phyloP scores from a whole-genome alignment of 169 alveolate genomes.

The Plasmodium malariae region DNA sequence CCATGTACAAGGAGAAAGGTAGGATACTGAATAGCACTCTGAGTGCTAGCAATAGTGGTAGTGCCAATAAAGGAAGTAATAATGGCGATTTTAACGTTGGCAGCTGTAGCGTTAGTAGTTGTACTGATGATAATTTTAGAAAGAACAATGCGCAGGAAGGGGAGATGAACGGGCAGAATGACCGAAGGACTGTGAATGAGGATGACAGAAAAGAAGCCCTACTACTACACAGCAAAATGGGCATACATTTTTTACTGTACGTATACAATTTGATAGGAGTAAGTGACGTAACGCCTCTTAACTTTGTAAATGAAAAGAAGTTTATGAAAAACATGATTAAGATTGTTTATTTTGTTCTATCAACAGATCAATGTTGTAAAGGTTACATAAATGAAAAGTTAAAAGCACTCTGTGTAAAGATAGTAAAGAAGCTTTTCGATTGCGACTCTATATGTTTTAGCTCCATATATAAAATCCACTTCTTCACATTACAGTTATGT shows the following conservation, averaged over 20 bases:
- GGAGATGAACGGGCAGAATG: too few species aligned
- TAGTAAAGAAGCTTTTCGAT: background rate
- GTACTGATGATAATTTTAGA: too few species aligned
- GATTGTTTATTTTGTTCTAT: slow-evolving; percentile 20
- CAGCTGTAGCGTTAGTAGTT: too few species aligned
- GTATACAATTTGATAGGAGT: background rate
- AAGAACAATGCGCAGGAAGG: background rate
- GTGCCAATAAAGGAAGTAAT: too few species aligned
- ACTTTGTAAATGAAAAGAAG: background rate
- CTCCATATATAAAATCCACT: slow-evolving; percentile 12
- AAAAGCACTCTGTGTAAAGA: background rate
- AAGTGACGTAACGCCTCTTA: background rate
- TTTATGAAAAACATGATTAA: background rate
- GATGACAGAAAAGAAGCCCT: slow-evolving; percentile 4
- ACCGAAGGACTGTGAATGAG: too few species aligned
- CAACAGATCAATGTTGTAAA: slow-evolving; percentile 11
- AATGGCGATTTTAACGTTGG: too few species aligned
- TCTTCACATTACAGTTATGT: slow-evolving; percentile 18
- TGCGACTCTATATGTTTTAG: background rate
- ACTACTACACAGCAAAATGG: background rate
- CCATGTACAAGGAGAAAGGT: background rate
- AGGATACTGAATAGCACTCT: background rate
- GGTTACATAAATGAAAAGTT: slow-evolving; percentile 1
- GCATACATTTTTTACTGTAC: slow-evolving; percentile 24
- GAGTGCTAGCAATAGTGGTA: background rate